Evolutionary conservation across 2,329 filamentous ascomycete genomes (phyloP), one percentile per base, ranked within the genome.

Genomic region (Grosmannia serpens): DNA sequence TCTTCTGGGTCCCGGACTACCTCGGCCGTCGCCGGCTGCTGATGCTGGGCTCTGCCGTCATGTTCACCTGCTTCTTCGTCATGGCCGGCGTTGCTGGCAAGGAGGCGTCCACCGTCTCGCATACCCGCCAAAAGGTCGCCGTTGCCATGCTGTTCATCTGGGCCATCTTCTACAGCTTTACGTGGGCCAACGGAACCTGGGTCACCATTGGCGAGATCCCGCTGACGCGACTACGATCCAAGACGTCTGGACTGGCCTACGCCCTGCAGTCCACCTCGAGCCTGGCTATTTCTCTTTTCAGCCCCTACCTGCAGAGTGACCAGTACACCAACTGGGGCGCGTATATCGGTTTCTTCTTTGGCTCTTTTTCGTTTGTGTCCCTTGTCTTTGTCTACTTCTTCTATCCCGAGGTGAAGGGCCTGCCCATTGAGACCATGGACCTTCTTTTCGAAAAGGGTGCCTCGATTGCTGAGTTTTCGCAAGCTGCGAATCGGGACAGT

Each of bases 71-170:
- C 22, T 57, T 59, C 38, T 51, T 59, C 26, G 27, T 47, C 58
- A 59, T 59, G 58, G 58, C 52, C 29, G 58, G 33, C 10, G 54
- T 56, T 15, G 53, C 58, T 10, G 51, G 51, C 22, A 38, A 22
- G 9, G 51, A 53, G 11, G 50, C 44, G 15, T 20, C 44, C 15
- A 29, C 26, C 55, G 52, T 57, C 44, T 53, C n/a, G 4, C 7
- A 13, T 41, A 31, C 11, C 2, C 38, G n/a, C 26, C 56, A 58
- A 15, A 35, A 50, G 17, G 49, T 59, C 27, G 58, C 58, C 15
- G 29, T 57, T 11, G 49, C 50, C 17, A 53, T 59, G 53, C 38
- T 59, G 10, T 59, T 59, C 9, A 58, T 58, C 35, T 57, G 55
- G 55, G n/a, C 53, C 47, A 51, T 59, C 24, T 35, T 52, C 46